phyloP scores from a whole-genome alignment of 768 basidiomycete species.

The Suillus subluteus region DNA sequence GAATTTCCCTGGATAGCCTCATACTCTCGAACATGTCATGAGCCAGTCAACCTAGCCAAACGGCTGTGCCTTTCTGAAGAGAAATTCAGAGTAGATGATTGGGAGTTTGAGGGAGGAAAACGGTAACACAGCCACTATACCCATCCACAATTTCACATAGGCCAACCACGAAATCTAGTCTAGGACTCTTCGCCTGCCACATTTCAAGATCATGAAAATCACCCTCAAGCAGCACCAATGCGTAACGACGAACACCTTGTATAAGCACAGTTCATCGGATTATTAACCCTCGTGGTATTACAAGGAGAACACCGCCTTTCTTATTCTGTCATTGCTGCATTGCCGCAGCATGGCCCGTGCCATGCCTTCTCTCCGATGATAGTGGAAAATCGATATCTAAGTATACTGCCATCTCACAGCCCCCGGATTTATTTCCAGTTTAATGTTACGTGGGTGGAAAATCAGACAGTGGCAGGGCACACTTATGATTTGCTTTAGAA shows the following conservation, averaged over 20 bases:
- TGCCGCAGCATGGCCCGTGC: conserved; percentile 4
- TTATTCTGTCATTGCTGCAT: not conserved
- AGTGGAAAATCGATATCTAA: not conserved
- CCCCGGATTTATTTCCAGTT: not conserved
- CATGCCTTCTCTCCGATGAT: conserved; percentile 2
- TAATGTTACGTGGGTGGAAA: not conserved
- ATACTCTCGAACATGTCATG: not conserved
- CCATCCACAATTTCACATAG: not conserved
- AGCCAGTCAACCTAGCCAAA: not conserved
- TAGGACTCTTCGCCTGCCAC: not conserved
- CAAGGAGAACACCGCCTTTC: not conserved
- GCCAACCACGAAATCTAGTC: not conserved
- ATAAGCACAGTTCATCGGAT: conserved; percentile 1
- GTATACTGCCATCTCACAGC: not conserved
- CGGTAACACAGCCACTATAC: not conserved
- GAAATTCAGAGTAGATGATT: conserved; percentile 4
- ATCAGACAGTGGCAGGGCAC: not conserved
- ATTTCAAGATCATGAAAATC: not conserved
- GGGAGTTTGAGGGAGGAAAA: conserved; percentile 8
- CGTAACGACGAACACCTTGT: not conserved
- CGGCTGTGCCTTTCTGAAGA: conserved; percentile 9
- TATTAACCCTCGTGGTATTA: not conserved
- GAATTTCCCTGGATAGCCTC: conserved; percentile 4
- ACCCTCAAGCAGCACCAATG: not conserved
- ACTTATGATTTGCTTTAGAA: not conserved